phyloP scores from a whole-genome alignment of 352 stramenopile species.

The Pythium folliculosum region DNA sequence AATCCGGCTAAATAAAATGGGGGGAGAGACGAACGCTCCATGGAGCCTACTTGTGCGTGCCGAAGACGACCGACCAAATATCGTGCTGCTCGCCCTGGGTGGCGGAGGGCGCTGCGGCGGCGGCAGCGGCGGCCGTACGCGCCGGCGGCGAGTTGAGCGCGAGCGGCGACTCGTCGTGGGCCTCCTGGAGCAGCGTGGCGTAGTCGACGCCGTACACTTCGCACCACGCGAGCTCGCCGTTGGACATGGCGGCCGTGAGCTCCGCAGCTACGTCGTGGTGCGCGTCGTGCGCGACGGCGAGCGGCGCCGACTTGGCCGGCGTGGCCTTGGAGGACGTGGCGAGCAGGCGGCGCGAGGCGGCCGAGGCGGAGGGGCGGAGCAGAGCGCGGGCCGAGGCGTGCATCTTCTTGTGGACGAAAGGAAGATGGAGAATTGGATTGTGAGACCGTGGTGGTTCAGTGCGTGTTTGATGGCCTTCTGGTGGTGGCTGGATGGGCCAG shows the following conservation, averaged over 20 bases:
- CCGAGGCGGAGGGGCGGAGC: not conserved
- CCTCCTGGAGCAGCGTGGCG: constrained; percentile 61
- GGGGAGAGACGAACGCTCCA: not conserved
- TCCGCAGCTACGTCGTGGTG: not conserved
- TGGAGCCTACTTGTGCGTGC: constrained; percentile 14
- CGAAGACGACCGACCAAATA: constrained; percentile 35
- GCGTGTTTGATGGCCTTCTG: not conserved
- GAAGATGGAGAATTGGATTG: not conserved
- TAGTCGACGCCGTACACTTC: constrained; percentile 82
- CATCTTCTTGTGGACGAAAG: constrained; percentile 6
- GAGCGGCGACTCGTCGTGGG: constrained; percentile 55
- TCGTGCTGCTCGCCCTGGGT: constrained; percentile 12
- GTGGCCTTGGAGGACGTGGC: constrained; percentile 27
- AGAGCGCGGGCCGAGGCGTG: constrained; percentile 18
- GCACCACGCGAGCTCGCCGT: constrained; percentile 68
- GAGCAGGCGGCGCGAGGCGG: constrained; percentile 8
- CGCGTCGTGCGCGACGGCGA: constrained; percentile 19
- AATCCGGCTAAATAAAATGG: constrained; percentile 17
- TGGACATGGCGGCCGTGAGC: constrained; percentile 29
- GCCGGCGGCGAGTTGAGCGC: constrained; percentile 19
- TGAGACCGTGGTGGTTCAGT: not conserved
- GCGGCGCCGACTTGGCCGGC: constrained; percentile 14
- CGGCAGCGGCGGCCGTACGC: not conserved
- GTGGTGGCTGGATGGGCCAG: not conserved
- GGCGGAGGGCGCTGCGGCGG: not conserved